Conservation (phyloP, 2,329 filamentous ascomycete genomes). For the Aspergillus japonicus region DNA sequence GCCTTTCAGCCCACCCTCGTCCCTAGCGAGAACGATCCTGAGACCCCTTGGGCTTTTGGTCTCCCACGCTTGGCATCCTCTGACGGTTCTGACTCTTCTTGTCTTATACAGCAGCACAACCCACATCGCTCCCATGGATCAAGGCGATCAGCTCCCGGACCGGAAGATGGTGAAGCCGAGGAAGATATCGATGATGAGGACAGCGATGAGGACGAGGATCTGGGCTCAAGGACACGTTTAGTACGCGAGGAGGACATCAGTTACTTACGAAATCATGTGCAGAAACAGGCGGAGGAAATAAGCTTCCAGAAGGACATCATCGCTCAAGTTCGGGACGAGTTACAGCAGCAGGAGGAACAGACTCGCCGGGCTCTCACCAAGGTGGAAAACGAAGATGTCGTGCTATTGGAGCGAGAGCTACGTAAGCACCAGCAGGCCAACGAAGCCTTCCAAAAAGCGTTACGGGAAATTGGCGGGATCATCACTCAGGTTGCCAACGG, state of each 20-base stretch:
- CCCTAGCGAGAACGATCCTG: conserved; percentile 49
- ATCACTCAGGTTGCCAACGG: conserved; percentile 94
- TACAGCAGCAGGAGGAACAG: conserved; percentile 79
- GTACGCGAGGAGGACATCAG: conserved; percentile 77
- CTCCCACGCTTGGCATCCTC: conserved; percentile 34
- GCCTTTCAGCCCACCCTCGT: conserved; percentile 58
- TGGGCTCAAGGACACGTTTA: conserved; percentile 51
- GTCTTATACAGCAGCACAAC: conserved; percentile 38
- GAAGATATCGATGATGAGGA: conserved; percentile 37
- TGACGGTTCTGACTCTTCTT: conserved; percentile 36
- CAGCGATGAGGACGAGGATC: conserved; percentile 49
- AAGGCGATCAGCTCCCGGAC: conserved; percentile 34
- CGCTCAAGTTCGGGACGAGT: conserved; percentile 78
- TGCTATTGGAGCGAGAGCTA: conserved; percentile 84
- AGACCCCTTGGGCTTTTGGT: conserved; percentile 36
- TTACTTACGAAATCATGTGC: conserved; percentile 83
- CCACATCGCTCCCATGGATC: conserved; percentile 38
- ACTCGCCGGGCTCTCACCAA: conserved; percentile 79
- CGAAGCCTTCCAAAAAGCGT: conserved; percentile 94
- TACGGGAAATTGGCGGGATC: conserved; percentile 95
- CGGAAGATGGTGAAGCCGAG: conserved; percentile 29
- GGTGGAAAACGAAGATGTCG: conserved; percentile 83
- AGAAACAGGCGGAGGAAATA: conserved; percentile 90
- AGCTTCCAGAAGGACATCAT: conserved; percentile 84
- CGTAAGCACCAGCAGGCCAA: conserved; percentile 98